These are phyloP conservation scores for Hylodesmum podocarpum DNA, from an alignment of 306 rosid genomes.

Conservation along the genomic window DNA sequence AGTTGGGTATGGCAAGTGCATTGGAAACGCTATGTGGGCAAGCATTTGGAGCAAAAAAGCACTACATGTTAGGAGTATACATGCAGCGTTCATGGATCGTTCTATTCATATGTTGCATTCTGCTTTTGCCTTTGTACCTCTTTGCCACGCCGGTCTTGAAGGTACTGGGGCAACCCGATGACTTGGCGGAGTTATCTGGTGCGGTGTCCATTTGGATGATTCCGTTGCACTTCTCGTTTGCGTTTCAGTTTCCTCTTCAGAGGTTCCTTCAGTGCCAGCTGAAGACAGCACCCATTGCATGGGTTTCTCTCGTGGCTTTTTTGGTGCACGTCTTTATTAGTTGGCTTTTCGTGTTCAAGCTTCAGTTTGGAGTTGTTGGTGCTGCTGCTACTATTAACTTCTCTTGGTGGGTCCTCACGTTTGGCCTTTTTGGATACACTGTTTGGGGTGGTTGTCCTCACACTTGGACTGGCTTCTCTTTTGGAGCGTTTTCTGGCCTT, in stretches of 20 bases:
- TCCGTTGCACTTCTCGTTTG: conserved; percentile 65
- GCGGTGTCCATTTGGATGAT: conserved; percentile 48
- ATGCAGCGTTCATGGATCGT: conserved; percentile 92
- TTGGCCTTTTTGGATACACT: conserved; percentile 51
- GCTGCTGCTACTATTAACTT: conserved; percentile 52
- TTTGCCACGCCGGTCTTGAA: conserved; percentile 58
- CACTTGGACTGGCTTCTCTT: conserved; percentile 80
- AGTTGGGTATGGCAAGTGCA: conserved; percentile 93
- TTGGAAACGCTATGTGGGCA: conserved; percentile 85
- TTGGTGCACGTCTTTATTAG: conserved; percentile 46
- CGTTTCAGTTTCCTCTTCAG: conserved; percentile 64
- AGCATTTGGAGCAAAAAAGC: conserved; percentile 80
- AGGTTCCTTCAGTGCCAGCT: conserved; percentile 70
- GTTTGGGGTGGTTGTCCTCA: conserved; percentile 66
- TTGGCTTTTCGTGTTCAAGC: conserved; percentile 62
- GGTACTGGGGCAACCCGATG: conserved; percentile 63
- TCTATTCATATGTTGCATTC: conserved; percentile 49
- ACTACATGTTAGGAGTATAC: conserved; percentile 76
- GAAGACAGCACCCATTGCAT: conserved; percentile 49
- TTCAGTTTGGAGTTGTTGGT: conserved; percentile 59
- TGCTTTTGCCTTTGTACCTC: conserved; percentile 56
- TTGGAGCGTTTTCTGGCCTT: conserved; percentile 72
- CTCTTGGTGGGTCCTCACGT: conserved; percentile 67
- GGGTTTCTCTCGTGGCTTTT: conserved; percentile 48
- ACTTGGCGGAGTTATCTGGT: conserved; percentile 59